Evolutionary conservation across 148 eudicot species (phyloP), one percentile per base, ranked within the genome.

Genomic region (Fagopyrum esculentum): DNA sequence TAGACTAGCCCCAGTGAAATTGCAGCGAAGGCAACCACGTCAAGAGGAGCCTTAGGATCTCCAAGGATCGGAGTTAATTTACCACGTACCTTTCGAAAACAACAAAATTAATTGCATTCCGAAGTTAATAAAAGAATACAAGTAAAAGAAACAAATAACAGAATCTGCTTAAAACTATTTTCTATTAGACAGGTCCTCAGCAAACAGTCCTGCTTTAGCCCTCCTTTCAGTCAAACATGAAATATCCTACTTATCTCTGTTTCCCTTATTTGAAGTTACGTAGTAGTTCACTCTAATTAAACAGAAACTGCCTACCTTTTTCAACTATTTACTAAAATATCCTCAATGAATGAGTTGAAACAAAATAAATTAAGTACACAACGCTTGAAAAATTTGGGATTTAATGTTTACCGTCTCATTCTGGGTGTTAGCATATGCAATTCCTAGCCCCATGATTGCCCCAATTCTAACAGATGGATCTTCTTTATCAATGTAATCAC

Each of bases 381-480:
- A 22, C 35, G 26, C 64, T 54, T 54, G n/a, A 54, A 15, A 60
- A 6, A 4, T 60, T 6, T 29, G 43, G 13, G 51, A 44, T 69
- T 69, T 49, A 52, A 69, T 79, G 69, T 74, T 66, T 64, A 94
- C 98, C 87, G 82, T 86, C 76, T 89, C 97, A 85, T 86, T 87
- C 76, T 89, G 89, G 16, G 99, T 77, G 78, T 93, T 96, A 10
- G 98, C 98, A 87, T 95, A 95, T n/a, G 97, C 84, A 81, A 95
- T 87, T 61, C 96, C 98, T 69, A 95, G 82, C 43, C 98, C 97
- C 93, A 92, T 95, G 73, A 95, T 90, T 70, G 98, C 98, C 75
- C 98, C 97, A 51, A 95, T 95, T 78, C 92, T 83, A 78, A 89
- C 82, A 5, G 96, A 85, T 66, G 92, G 57, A 77, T 92, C 96